Percentiles rank a stretch among this genome's conserved stretches.
phyloP scores from a whole-genome alignment of 2,329 filamentous ascomycete species.

The Capronia epimyces region DNA sequence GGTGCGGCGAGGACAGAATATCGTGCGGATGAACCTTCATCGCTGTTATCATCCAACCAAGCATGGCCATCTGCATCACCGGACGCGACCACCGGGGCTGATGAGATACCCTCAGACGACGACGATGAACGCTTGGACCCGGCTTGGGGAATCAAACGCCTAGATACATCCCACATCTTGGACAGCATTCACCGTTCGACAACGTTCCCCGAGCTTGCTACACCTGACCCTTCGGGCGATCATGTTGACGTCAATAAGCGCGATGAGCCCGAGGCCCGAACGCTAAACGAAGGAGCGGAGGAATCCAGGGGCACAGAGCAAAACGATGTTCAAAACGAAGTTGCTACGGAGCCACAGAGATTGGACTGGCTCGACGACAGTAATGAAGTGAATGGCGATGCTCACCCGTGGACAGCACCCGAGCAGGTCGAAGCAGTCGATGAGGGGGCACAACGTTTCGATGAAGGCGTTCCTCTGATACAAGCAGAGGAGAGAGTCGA shows the following conservation, averaged over 20 bases:
- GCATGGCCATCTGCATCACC: constrained; percentile 5
- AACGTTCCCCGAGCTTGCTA: constrained; percentile 24
- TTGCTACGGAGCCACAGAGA: constrained; percentile 1
- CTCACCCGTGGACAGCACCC: constrained; percentile 15
- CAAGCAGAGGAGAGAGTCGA: constrained; percentile 3
- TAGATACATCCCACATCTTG: constrained; percentile 23
- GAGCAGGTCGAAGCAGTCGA: constrained; percentile 10
- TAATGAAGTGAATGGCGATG: constrained; percentile 3
- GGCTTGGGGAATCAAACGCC: constrained; percentile 26
- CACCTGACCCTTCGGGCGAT: not conserved
- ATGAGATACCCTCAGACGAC: constrained; percentile 24
- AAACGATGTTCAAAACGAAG: constrained; percentile 3
- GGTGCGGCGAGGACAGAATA: not conserved
- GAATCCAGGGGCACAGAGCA: not conserved
- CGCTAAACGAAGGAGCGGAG: not conserved
- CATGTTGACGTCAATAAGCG: not conserved
- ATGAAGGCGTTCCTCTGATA: constrained; percentile 28
- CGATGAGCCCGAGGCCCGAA: constrained; percentile 1
- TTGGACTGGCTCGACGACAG: constrained; percentile 12
- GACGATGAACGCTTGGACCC: constrained; percentile 27
- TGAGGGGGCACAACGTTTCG: constrained; percentile 19
- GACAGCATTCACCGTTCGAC: constrained; percentile 22
- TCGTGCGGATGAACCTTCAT: not conserved
- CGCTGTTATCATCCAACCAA: not conserved
- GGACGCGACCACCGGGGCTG: not conserved